Evolutionary conservation across 106 monocot genomes (phyloP).

Genomic region (Posidonia australis): DNA sequence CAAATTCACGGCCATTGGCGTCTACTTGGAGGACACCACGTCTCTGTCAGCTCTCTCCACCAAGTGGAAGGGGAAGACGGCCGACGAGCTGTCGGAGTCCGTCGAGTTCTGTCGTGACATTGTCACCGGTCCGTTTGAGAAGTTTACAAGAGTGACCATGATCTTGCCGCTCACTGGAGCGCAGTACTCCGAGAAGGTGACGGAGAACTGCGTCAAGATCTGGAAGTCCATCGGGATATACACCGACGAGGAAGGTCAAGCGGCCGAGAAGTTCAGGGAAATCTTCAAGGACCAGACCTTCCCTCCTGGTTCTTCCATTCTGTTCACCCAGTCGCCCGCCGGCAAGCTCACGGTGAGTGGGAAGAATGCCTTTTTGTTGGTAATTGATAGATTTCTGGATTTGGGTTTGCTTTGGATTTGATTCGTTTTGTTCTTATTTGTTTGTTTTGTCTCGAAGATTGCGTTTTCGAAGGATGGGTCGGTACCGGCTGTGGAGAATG

Average conservation of each 20-base stretch:
- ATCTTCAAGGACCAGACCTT: constrained; percentile 30
- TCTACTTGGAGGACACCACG: constrained; percentile 40
- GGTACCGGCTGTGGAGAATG: constrained; percentile 12
- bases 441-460: constrained; percentile 16
- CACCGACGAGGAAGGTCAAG: constrained; percentile 35
- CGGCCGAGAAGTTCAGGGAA: constrained; percentile 34
- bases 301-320: constrained; percentile 45
- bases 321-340: constrained; percentile 42
- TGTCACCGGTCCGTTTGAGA: constrained; percentile 46
- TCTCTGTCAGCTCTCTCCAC: constrained; percentile 27
- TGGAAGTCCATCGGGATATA: constrained; percentile 48
- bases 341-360: constrained; percentile 37
- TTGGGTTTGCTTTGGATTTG: background rate
- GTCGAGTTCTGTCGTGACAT: constrained; percentile 40
- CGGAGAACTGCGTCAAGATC: constrained; percentile 39
- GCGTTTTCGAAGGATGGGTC: constrained; percentile 36
- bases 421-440: background rate
- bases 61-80: constrained; percentile 44
- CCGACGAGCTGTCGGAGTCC: constrained; percentile 29
- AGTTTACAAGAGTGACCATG: constrained; percentile 49
- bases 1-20: constrained; percentile 54
- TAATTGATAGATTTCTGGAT: background rate
- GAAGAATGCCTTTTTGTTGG: background rate
- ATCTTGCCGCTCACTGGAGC: constrained; percentile 47
- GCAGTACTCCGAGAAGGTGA: constrained; percentile 54